phyloP scores from a whole-genome alignment of 352 stramenopile species.

The Pythium rishiriense region DNA sequence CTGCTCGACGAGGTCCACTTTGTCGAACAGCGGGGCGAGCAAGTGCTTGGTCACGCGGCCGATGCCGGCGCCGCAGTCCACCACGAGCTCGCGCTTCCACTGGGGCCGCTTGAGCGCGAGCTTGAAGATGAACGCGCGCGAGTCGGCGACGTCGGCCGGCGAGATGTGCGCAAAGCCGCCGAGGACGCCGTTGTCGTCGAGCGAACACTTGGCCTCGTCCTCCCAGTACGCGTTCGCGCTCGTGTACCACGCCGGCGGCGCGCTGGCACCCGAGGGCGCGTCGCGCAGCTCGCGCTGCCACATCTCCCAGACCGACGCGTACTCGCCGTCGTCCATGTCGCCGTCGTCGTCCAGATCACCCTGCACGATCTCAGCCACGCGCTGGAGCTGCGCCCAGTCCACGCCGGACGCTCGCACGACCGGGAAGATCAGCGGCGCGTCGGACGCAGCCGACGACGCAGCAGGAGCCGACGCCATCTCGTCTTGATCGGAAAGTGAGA shows the following conservation, averaged over 20 bases:
- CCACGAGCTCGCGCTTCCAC: constrained; percentile 46
- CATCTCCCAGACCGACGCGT: constrained; percentile 75
- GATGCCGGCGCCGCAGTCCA: constrained; percentile 92
- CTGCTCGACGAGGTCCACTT: constrained; percentile 95
- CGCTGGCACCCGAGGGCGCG: constrained; percentile 13
- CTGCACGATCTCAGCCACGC: constrained; percentile 57
- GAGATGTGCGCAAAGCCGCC: constrained; percentile 90
- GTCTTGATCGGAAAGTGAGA: background rate
- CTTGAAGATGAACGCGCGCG: constrained; percentile 50
- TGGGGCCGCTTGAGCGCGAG: constrained; percentile 46
- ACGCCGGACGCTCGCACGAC: constrained; percentile 34
- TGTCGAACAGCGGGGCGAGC: constrained; percentile 84
- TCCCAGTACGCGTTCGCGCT: constrained; percentile 81
- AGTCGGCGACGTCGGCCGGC: constrained; percentile 77
- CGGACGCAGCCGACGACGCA: background rate
- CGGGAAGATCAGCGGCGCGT: constrained; percentile 24
- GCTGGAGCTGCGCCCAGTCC: constrained; percentile 58
- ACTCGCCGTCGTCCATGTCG: constrained; percentile 64
- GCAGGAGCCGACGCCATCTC: background rate
- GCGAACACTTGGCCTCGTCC: constrained; percentile 89
- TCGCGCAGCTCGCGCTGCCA: constrained; percentile 64
- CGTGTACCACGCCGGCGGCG: constrained; percentile 59
- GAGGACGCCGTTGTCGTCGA: constrained; percentile 93
- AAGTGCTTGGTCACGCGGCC: constrained; percentile 94
- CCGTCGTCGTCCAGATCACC: constrained; percentile 54